A percentile compares a stretch with the other conserved stretches of the same genome.
These are phyloP conservation scores for Coriolopsis trogii DNA, from an alignment of 1,284 basidiomycete genomes.

Conservation along the genomic window DNA sequence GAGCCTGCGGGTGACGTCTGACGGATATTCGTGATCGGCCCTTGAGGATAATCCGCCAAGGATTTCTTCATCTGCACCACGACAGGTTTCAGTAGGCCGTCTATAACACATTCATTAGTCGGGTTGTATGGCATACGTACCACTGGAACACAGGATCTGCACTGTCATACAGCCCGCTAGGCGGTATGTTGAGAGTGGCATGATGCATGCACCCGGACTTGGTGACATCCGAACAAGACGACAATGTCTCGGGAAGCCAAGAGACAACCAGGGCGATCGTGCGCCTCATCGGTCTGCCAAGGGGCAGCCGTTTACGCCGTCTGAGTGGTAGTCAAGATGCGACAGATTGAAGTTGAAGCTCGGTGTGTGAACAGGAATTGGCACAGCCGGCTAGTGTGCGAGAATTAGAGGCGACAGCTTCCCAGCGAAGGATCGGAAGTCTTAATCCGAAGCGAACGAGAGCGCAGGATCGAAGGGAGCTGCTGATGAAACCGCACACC, in stretches of 20 bases:
- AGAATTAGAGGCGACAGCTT: neutral
- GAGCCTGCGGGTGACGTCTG: too few species aligned
- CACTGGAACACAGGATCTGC: conserved; percentile 3
- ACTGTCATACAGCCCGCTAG: conserved; percentile 1
- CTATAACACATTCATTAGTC: too few species aligned
- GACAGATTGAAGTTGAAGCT: too few species aligned
- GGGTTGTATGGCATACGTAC: too few species aligned
- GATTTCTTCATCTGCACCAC: too few species aligned
- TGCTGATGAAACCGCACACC: neutral
- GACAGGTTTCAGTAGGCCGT: too few species aligned
- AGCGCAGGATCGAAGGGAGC: neutral
- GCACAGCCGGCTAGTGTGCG: conserved; percentile 17
- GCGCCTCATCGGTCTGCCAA: too few species aligned
- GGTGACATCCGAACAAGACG: neutral
- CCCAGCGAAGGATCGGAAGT: neutral
- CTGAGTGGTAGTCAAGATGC: too few species aligned
- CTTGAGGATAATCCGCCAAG: too few species aligned
- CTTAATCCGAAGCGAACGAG: neutral
- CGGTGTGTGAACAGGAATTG: too few species aligned
- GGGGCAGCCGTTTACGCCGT: too few species aligned
- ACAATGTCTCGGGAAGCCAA: neutral
- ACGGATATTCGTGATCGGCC: too few species aligned
- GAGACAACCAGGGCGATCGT: neutral
- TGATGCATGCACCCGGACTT: conserved; percentile 1
- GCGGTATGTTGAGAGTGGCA: neutral